phyloP scores from a whole-genome alignment of 2,329 filamentous ascomycete genomes.

The Penicillium sp. region DNA sequence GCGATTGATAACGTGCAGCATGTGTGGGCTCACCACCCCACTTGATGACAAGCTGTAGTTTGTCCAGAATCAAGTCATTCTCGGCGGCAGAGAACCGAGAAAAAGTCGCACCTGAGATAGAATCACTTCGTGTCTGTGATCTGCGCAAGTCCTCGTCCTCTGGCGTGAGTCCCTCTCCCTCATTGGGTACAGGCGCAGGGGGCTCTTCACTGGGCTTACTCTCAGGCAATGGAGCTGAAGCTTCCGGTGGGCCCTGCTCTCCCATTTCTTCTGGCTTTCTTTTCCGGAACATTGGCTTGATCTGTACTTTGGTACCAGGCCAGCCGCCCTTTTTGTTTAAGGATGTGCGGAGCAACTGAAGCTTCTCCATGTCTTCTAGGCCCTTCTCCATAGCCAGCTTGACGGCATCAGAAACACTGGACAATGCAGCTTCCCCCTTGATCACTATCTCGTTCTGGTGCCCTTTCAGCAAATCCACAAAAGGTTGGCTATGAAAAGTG shows the following conservation, averaged over 20 bases:
- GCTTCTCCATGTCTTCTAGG: slow-evolving; percentile 80
- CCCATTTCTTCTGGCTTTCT: slow-evolving; percentile 65
- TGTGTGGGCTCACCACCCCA: slow-evolving; percentile 99
- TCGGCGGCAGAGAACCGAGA: slow-evolving; percentile 92
- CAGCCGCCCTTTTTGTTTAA: slow-evolving; percentile 89
- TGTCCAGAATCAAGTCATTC: slow-evolving; percentile 89
- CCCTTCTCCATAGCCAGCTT: slow-evolving; percentile 74
- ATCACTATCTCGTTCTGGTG: slow-evolving; percentile 95
- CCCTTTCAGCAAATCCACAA: slow-evolving; percentile 89
- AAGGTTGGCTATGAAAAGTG: slow-evolving; percentile 94
- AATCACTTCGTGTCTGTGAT: slow-evolving; percentile 70
- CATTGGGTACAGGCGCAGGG: slow-evolving; percentile 21
- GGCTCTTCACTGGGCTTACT: slow-evolving; percentile 23
- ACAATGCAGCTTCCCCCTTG: slow-evolving; percentile 84
- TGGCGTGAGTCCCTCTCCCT: slow-evolving; percentile 18
- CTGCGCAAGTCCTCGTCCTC: slow-evolving; percentile 42
- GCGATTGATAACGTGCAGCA: slow-evolving; percentile 91
- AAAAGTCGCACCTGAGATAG: slow-evolving; percentile 83
- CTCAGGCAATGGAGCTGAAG: slow-evolving; percentile 11
- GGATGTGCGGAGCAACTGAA: slow-evolving; percentile 81
- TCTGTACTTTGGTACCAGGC: slow-evolving; percentile 96
- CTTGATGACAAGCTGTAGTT: slow-evolving; percentile 95
- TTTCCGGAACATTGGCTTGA: slow-evolving; percentile 98
- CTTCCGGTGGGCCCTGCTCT: slow-evolving; percentile 27
- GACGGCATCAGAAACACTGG: slow-evolving; percentile 86